These are phyloP conservation scores for Lachancea fermentati DNA, from an alignment of 805 yeast genomes.

Conservation along the genomic window DNA sequence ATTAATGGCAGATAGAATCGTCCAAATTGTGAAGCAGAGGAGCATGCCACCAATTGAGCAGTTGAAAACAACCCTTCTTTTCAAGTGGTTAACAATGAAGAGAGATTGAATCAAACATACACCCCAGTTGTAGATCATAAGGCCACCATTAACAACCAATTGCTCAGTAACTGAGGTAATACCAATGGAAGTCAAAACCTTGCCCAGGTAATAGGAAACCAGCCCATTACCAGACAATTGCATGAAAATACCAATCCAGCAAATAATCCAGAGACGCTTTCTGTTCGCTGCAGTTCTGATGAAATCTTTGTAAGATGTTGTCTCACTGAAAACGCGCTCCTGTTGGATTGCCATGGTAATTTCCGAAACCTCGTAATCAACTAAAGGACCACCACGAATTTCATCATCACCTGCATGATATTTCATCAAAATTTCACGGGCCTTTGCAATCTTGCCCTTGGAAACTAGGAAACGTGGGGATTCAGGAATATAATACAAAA, in stretches of 20 bases:
- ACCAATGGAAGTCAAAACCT: constrained; percentile 49
- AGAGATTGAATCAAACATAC: constrained; percentile 30
- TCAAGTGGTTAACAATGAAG: constrained; percentile 28
- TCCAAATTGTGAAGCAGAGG: constrained; percentile 38
- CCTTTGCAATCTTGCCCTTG: constrained; percentile 39
- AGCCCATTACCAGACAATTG: constrained; percentile 49
- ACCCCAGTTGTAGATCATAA: constrained; percentile 42
- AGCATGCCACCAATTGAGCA: constrained; percentile 35
- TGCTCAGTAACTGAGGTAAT: constrained; percentile 42
- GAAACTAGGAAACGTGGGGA: constrained; percentile 43
- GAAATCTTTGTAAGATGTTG: constrained; percentile 37
- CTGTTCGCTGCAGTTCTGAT: constrained; percentile 36
- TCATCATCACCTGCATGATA: constrained; percentile 37
- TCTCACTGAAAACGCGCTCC: constrained; percentile 34
- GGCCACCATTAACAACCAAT: constrained; percentile 46
- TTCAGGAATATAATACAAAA: constrained; percentile 49
- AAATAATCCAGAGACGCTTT: constrained; percentile 37
- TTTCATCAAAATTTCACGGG: constrained; percentile 36
- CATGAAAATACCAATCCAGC: constrained; percentile 35
- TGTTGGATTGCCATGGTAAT: constrained; percentile 37
- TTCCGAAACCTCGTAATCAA: constrained; percentile 38
- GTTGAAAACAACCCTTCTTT: constrained; percentile 36
- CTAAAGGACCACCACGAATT: constrained; percentile 37
- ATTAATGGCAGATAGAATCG: constrained; percentile 42
- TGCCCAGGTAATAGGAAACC: constrained; percentile 45